Conservation (phyloP, 2,329 filamentous ascomycete genomes). For the Diaporthe ampelina region DNA sequence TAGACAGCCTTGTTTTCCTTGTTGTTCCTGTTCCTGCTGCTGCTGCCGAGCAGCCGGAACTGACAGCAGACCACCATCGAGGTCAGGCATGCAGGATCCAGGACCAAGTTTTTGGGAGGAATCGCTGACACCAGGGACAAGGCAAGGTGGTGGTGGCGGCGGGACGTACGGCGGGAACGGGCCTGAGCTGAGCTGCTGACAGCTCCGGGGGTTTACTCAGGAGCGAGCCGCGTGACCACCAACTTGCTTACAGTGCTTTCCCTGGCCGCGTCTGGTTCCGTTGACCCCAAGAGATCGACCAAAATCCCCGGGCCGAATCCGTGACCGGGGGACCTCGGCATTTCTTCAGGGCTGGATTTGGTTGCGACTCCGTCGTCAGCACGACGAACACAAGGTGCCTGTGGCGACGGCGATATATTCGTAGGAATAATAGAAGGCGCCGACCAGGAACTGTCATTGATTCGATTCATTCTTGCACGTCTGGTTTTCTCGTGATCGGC, state of each 20-base stretch:
- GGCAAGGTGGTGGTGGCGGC: neutral
- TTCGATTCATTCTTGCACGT: too few species aligned
- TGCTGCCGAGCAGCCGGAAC: neutral
- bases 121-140: neutral
- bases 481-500: neutral
- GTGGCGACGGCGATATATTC: neutral
- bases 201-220: too few species aligned
- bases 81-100: neutral
- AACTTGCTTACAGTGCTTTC: too few species aligned
- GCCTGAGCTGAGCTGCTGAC: neutral
- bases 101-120: neutral
- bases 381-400: neutral
- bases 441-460: neutral
- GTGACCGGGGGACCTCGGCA: constrained; percentile 22
- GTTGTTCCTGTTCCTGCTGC: too few species aligned
- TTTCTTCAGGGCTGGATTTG: neutral
- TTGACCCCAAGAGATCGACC: neutral
- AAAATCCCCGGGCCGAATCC: constrained; percentile 14
- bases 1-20: neutral
- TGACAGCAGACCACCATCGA: too few species aligned
- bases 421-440: neutral
- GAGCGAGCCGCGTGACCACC: neutral
- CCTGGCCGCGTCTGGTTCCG: neutral
- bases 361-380: neutral
- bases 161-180: neutral